Percentiles rank a stretch among this genome's conserved stretches.
These are phyloP conservation scores for Tetrastigma voinierianum DNA, from an alignment of 164 flowering plant genomes.

Conservation along the genomic window DNA sequence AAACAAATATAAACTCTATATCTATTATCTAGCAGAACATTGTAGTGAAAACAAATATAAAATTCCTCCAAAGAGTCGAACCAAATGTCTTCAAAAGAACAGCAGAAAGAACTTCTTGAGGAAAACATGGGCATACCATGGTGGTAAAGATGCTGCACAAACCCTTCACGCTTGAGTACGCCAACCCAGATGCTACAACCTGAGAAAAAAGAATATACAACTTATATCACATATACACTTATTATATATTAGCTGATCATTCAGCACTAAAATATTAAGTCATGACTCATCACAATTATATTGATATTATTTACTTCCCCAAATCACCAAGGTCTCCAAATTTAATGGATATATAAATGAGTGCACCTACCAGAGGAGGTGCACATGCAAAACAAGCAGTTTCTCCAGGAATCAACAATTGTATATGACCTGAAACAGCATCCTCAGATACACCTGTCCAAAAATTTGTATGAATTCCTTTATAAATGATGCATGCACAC, in stretches of 20 bases:
- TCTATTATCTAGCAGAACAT: not conserved
- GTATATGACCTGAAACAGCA: conserved; percentile 99
- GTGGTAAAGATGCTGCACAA: conserved; percentile 98
- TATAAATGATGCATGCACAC: too few species aligned
- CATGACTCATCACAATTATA: too few species aligned
- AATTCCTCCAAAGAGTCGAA: not conserved
- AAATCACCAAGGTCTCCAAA: not conserved
- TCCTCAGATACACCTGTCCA: conserved; percentile 95
- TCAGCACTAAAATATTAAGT: not conserved
- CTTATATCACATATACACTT: not conserved
- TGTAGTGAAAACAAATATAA: not conserved
- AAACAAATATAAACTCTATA: too few species aligned
- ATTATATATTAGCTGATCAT: not conserved
- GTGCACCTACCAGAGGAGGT: conserved; percentile 88
- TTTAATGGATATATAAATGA: not conserved
- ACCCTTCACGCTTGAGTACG: conserved; percentile 96
- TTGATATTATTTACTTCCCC: too few species aligned
- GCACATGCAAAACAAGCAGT: conserved; percentile 99
- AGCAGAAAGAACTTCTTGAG: not conserved
- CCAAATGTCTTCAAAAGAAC: not conserved
- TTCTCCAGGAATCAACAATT: conserved; percentile 93
- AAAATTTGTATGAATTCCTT: not conserved
- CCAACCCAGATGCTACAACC: conserved; percentile 99
- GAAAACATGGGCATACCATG: conserved; percentile 52
- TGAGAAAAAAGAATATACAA: conserved; percentile 15